Percentiles rank a stretch among this genome's conserved stretches.
Conservation (phyloP, 169 alveolate genomes). For the Perkinsus olseni region DNA sequence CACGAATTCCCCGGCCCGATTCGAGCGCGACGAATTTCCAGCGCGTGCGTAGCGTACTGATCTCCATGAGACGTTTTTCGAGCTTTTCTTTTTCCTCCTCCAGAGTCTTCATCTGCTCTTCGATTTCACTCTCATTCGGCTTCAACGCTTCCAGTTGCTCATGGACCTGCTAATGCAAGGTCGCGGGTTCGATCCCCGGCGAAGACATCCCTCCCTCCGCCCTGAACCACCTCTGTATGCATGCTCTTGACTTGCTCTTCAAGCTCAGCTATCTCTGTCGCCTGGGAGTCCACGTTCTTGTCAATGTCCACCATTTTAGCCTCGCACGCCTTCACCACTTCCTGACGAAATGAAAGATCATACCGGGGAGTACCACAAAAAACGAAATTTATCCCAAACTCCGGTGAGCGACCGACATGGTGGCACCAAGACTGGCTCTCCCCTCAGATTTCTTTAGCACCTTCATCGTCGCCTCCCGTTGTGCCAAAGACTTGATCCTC, state of each 20-base stretch:
- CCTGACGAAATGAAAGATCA: no score
- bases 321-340: background rate
- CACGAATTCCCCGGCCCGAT: no score
- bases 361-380: no score
- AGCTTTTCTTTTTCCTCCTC: background rate
- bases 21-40: no score
- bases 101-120: background rate
- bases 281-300: background rate
- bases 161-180: background rate
- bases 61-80: background rate
- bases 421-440: no score
- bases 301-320: background rate
- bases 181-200: background rate
- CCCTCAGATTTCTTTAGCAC: no score
- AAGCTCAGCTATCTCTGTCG: background rate
- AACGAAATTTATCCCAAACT: no score
- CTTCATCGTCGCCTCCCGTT: background rate
- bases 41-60: no score
- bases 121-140: background rate
- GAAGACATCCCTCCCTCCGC: background rate
- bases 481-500: background rate
- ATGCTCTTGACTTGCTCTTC: background rate
- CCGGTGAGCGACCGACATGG: no score
- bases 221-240: background rate
- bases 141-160: background rate